A percentile compares a stretch with the other conserved stretches of the same genome.
These are phyloP conservation scores for Cyclotella choctawhatcheeana DNA, from an alignment of 108 stramenopile species.

Conservation along the genomic window DNA sequence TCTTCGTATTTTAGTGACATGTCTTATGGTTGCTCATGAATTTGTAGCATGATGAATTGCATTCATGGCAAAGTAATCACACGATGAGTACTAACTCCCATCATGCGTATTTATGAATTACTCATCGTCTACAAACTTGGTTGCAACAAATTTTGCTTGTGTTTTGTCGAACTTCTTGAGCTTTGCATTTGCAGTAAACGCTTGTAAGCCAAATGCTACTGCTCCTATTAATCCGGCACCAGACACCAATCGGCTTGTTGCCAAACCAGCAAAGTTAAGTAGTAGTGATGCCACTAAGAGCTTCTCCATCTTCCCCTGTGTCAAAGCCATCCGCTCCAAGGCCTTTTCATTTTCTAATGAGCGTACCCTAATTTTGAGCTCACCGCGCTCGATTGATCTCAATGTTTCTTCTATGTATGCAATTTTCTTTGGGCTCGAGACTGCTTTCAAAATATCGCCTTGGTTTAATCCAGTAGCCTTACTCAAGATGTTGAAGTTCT, in stretches of 20 bases:
- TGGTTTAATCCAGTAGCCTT: conserved; percentile 88
- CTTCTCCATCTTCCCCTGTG: conserved; percentile 79
- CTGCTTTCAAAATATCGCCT: conserved; percentile 75
- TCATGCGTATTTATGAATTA: conserved; percentile 22
- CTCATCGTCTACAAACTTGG: conserved; percentile 71
- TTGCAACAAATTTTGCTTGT: conserved; percentile 61
- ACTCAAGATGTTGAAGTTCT: conserved; percentile 72
- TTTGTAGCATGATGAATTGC: too few species aligned
- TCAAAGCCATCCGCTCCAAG: conserved; percentile 84
- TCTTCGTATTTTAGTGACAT: too few species aligned
- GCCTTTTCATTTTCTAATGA: conserved; percentile 93
- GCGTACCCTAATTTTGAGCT: conserved; percentile 92
- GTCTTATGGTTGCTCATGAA: background rate
- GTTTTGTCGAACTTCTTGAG: conserved; percentile 92
- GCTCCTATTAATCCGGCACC: conserved; percentile 66
- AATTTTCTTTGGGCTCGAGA: conserved; percentile 85
- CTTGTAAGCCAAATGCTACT: conserved; percentile 71
- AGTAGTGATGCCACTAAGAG: conserved; percentile 72
- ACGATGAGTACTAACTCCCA: too few species aligned
- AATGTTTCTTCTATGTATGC: conserved; percentile 92
- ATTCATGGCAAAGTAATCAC: too few species aligned
- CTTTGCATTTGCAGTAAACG: conserved; percentile 70
- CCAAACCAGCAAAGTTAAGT: conserved; percentile 77
- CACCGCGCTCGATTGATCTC: conserved; percentile 83
- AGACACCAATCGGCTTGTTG: conserved; percentile 49